Percentiles rank a stretch among this genome's conserved stretches.
phyloP scores from a whole-genome alignment of 2,329 filamentous ascomycete species.

The Botryosphaeria dothidea region DNA sequence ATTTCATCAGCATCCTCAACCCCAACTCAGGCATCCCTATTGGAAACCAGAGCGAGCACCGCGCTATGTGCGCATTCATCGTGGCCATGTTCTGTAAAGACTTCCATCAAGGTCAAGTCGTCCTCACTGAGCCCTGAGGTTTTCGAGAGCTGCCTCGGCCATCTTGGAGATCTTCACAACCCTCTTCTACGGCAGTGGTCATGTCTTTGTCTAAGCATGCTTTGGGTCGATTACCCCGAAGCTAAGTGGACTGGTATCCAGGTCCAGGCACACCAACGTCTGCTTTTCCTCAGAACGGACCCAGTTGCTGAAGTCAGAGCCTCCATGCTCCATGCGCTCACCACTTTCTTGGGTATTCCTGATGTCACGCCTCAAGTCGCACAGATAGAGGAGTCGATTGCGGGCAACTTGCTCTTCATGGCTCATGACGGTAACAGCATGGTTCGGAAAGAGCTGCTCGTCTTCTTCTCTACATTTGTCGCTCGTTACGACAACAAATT shows the following conservation, averaged over 20 bases:
- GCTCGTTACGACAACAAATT: conserved; percentile 91
- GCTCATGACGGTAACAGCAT: conserved; percentile 91
- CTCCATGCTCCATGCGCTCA: conserved; percentile 90
- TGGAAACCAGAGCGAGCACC: conserved; percentile 87
- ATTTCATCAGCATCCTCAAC: conserved; percentile 91
- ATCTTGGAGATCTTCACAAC: conserved; percentile 84
- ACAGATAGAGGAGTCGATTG: conserved; percentile 86
- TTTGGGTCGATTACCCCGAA: conserved; percentile 88
- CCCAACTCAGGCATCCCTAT: conserved; percentile 73
- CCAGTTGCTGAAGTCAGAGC: conserved; percentile 89
- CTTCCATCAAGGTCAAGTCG: conserved; percentile 86
- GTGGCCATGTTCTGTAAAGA: conserved; percentile 96
- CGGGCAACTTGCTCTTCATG: conserved; percentile 87
- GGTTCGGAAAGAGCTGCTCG: conserved; percentile 88
- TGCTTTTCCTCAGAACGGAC: conserved; percentile 80
- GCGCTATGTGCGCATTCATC: conserved; percentile 98
- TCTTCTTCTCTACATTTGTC: conserved; percentile 92
- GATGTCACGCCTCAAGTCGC: conserved; percentile 90
- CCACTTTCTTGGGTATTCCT: conserved; percentile 89
- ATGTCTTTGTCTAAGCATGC: conserved; percentile 89
- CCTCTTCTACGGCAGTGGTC: conserved; percentile 92
- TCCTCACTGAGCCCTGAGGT: conserved; percentile 89
- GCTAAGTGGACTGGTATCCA: conserved; percentile 96
- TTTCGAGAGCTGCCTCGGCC: conserved; percentile 81
- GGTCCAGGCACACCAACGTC: conserved; percentile 77